A percentile compares a stretch with the other conserved stretches of the same genome.
Evolutionary conservation across 345 rosid genomes (phyloP).

Genomic region (Alliaria petiolata): DNA sequence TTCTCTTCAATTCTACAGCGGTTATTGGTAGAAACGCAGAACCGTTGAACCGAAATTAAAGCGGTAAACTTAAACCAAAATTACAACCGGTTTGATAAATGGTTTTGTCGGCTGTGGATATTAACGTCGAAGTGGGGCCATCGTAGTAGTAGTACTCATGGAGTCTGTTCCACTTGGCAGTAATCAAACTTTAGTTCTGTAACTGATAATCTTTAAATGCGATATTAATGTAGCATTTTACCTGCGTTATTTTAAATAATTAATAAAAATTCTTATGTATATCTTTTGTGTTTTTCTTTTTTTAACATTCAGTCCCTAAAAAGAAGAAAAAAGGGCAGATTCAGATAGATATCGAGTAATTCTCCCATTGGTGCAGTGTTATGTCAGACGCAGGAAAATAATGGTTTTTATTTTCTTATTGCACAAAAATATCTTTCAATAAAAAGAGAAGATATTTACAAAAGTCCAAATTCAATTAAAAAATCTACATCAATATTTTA

Average conservation of each 20-base stretch:
- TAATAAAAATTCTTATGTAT: not conserved
- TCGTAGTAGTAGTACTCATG: not conserved
- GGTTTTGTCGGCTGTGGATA: conserved; percentile 26
- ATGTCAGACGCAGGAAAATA: not conserved
- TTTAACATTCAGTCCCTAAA: no score
- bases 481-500: not conserved
- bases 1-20: no score
- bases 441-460: conserved; percentile 7
- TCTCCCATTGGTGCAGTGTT: conserved; percentile 2
- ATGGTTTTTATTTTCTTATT: no score
- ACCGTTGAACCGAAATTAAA: no score
- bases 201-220: not conserved
- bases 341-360: not conserved
- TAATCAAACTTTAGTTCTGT: not conserved
- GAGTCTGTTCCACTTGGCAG: conserved; percentile 19
- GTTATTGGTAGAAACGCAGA: no score
- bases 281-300: no score
- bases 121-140: conserved; percentile 1
- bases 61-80: no score
- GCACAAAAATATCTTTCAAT: conserved; percentile 6
- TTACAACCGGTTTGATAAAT: not conserved
- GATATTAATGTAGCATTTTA: not conserved
- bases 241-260: not conserved
- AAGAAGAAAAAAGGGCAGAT: no score
- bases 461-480: not conserved